Evolutionary conservation across 2,329 filamentous ascomycete genomes (phyloP).

Genomic region (Magnaporthiopsis poae): DNA sequence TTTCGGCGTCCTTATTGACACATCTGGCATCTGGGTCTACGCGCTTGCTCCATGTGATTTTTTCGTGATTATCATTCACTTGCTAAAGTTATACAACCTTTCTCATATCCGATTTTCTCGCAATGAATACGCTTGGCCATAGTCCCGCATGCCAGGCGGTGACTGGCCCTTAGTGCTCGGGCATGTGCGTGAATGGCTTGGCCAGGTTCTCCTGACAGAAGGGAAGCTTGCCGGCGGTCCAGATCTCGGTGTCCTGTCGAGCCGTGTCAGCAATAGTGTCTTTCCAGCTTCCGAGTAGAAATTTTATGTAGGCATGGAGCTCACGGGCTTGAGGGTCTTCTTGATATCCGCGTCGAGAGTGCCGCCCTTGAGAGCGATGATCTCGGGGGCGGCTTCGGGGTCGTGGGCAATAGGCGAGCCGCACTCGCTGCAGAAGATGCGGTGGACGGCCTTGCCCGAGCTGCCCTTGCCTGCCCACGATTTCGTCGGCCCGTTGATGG

Average conservation of each 20-base stretch:
- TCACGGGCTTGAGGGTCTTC: slow-evolving; percentile 56
- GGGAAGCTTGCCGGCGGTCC: slow-evolving; percentile 58
- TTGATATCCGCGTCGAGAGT: slow-evolving; percentile 54
- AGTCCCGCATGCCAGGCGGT: too few relatives aligned
- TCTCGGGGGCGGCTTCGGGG: slow-evolving; percentile 58
- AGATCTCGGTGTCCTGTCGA: slow-evolving; percentile 56
- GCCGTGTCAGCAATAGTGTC: background rate
- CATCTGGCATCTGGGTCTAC: too few relatives aligned
- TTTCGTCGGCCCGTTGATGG: slow-evolving; percentile 54
- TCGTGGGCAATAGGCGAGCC: slow-evolving; percentile 62
- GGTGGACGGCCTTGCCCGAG: slow-evolving; percentile 55
- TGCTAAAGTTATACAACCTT: background rate
- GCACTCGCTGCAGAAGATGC: slow-evolving; percentile 60
- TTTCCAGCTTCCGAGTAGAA: too few relatives aligned
- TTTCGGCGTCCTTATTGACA: too few relatives aligned
- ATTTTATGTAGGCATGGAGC: slow-evolving; percentile 16
- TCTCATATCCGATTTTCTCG: background rate
- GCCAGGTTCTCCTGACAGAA: slow-evolving; percentile 58
- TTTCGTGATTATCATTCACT: background rate
- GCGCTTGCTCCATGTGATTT: background rate
- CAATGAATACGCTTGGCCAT: background rate
- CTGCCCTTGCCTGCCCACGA: slow-evolving; percentile 49
- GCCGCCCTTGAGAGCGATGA: slow-evolving; percentile 60
- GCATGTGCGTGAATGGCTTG: slow-evolving; percentile 56
- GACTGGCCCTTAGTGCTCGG: slow-evolving; percentile 32